These are phyloP conservation scores for Pluteus cervinus DNA, from an alignment of 768 basidiomycete genomes.

Conservation along the genomic window DNA sequence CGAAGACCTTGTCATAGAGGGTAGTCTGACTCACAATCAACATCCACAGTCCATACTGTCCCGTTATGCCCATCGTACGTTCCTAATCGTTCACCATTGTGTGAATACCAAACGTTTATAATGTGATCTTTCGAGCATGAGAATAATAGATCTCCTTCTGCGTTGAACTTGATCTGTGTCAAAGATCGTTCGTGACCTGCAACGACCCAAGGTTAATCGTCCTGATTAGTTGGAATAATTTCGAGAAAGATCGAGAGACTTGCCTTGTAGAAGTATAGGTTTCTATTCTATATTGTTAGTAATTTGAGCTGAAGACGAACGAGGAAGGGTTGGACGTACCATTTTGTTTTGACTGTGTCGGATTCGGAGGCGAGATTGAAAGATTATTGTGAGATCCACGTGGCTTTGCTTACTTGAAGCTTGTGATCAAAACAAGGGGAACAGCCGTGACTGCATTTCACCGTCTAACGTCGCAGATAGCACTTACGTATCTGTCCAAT, in stretches of 20 bases:
- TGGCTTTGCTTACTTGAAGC: conserved; percentile 10
- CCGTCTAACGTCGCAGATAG: too few species aligned
- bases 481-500: too few species aligned
- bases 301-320: not conserved
- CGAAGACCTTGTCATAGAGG: not conserved
- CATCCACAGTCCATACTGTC: conserved; percentile 92
- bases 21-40: conserved; percentile 68
- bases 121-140: conserved; percentile 92
- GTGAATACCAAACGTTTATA: conserved; percentile 96
- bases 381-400: conserved; percentile 15
- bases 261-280: conserved; percentile 72
- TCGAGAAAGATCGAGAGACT: conserved; percentile 1
- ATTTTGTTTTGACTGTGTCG: conserved; percentile 18
- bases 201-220: conserved; percentile 13
- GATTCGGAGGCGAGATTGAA: not conserved
- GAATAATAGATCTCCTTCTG: conserved; percentile 93
- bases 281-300: conserved; percentile 33
- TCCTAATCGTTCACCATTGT: conserved; percentile 95
- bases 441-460: too few species aligned
- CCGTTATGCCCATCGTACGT: conserved; percentile 98
- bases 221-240: not conserved
- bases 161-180: conserved; percentile 97
- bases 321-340: conserved; percentile 17
- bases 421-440: not conserved
- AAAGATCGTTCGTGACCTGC: conserved; percentile 94